Percentiles rank a stretch among this genome's conserved stretches.
phyloP scores from a whole-genome alignment of 495 filamentous ascomycete genomes.

The Penicillium turbatum region DNA sequence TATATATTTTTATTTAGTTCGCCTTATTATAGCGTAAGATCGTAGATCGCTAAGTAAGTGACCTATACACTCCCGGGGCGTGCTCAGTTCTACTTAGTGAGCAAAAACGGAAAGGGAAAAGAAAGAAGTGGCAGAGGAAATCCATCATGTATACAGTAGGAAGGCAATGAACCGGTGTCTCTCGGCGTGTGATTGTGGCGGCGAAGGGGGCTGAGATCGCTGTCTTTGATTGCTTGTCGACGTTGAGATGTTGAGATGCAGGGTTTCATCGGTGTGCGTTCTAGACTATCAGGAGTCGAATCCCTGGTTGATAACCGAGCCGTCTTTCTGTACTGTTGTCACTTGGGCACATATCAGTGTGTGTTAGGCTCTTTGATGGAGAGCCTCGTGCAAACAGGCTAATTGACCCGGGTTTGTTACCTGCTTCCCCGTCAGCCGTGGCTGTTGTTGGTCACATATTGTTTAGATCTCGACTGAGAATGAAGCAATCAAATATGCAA shows the following conservation, averaged over 20 bases:
- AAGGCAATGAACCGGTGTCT: background rate
- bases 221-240: slow-evolving; percentile 18
- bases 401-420: background rate
- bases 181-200: slow-evolving; percentile 28
- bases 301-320: background rate
- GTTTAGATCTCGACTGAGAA: background rate
- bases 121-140: slow-evolving; percentile 18
- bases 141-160: too few relatives aligned
- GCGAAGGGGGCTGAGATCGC: slow-evolving; percentile 1
- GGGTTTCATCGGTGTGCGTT: background rate
- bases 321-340: background rate
- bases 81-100: too few relatives aligned
- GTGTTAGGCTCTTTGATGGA: background rate
- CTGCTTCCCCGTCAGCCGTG: slow-evolving; percentile 2
- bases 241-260: background rate
- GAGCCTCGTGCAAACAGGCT: slow-evolving; percentile 1
- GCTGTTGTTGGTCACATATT: background rate
- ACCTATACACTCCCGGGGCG: too few relatives aligned
- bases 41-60: too few relatives aligned
- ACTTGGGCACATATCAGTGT: too few relatives aligned
- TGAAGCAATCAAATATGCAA: background rate
- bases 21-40: too few relatives aligned
- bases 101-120: slow-evolving; percentile 10
- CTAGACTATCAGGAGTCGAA: background rate
- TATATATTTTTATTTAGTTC: too few relatives aligned